Base-by-base conservation (phyloP, 345 rosid species). In the Gossypium arboreum region DNA sequence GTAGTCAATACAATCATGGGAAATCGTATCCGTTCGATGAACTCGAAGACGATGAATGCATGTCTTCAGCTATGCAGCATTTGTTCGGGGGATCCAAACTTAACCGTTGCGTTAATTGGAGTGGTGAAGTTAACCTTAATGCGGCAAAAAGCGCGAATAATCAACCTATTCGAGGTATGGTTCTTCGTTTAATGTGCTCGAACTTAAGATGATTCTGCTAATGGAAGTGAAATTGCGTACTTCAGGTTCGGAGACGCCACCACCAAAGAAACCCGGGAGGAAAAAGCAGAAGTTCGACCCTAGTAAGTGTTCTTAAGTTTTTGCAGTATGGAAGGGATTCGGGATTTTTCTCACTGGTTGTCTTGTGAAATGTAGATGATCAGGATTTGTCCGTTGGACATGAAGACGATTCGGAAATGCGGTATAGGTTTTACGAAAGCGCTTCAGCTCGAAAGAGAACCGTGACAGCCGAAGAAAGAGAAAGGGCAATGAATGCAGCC, bases 391-490 rank as follows among this genome's bases (percentile, higher is more conserved):
- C 88, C 10, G 79, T 74, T 74, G 82, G 77, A 4, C 81, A 73
- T 1, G 88, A 86, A 68, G 89, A 82, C 52, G 90, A 85, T 6
- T 75, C 71, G 3, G 92, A 89, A 59, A 84, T 79, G 82, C 85
- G 80, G n/a, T 83, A 80, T 71, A 87, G 88, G 83, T 89, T 88
- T 82, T 89, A 88, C 60, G 93, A 88, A 80, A 91, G 94, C 82
- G 96, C 94, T 73, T 88, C 94, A 18, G 90, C 89, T 4, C 83
- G 93, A 80, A 87, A 85, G 83, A 88, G 97, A 82, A 86, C 94
- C 0, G 90, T 88, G 69, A 90, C 94, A 50, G 89, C 91, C 74
- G 94, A 90, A 80, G 97, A 87, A 63, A 84, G 97, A 80, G 93
- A 90, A 77, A 79, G 89, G 62, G 91, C 91, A 18, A 74, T 91